Evolutionary conservation across 306 rosid species (phyloP).

Genomic region (Phaseolus lunatus): DNA sequence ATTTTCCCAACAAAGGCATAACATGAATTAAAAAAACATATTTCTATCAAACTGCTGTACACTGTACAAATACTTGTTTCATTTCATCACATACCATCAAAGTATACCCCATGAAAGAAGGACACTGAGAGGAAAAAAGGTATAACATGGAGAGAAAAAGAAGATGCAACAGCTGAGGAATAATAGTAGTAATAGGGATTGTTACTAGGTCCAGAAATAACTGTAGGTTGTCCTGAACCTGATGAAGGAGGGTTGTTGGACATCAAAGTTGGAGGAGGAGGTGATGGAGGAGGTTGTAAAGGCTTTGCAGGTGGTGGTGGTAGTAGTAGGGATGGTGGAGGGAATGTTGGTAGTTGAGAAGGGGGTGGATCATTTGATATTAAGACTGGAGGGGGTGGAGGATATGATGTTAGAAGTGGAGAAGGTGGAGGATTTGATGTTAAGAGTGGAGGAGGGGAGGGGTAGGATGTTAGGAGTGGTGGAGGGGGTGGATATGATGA

Average conservation of each 20-base stretch:
- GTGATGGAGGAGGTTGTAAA: conserved; percentile 43
- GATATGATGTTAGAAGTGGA: conserved; percentile 32
- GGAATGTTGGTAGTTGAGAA: conserved; percentile 17
- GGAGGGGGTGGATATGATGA: conserved; percentile 24
- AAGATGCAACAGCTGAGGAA: conserved; percentile 55
- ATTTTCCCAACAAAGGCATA: conserved; percentile 1
- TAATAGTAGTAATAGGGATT: conserved; percentile 61
- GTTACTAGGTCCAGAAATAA: conserved; percentile 50
- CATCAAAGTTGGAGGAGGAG: conserved; percentile 61
- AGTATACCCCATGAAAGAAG: conserved; percentile 49
- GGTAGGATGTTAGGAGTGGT: conserved; percentile 9
- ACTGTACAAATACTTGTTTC: neutral
- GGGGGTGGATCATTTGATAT: conserved; percentile 38
- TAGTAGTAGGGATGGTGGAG: conserved; percentile 42
- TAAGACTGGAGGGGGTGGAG: conserved; percentile 32
- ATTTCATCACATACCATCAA: conserved; percentile 34
- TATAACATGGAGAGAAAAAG: conserved; percentile 38
- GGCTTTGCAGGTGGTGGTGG: conserved; percentile 34
- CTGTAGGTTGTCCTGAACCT: conserved; percentile 53
- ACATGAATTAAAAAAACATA: too few relatives aligned
- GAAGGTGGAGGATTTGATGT: conserved; percentile 38
- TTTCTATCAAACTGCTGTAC: neutral
- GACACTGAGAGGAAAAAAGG: conserved; percentile 21
- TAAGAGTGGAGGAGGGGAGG: conserved; percentile 28
- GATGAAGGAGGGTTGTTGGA: conserved; percentile 54